phyloP scores from a whole-genome alignment of 768 basidiomycete species.

The Leccinellum luteum region DNA sequence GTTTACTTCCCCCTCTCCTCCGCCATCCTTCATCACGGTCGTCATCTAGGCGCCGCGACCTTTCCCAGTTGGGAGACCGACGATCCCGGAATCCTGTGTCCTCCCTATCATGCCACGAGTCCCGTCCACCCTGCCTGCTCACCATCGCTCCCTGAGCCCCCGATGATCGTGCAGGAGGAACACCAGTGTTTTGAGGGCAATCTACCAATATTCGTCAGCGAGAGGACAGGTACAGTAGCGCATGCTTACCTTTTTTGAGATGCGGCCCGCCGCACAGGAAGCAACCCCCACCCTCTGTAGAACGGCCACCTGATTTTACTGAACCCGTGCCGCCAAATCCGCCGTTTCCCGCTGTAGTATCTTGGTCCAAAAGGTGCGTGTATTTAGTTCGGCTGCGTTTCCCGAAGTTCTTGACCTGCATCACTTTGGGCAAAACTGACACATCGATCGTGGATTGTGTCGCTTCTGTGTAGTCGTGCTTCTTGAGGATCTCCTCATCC shows the following conservation, averaged over 20 bases:
- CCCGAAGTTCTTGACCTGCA: slow-evolving; percentile 96
- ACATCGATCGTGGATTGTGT: slow-evolving; percentile 89
- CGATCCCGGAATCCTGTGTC: slow-evolving; percentile 22
- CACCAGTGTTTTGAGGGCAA: slow-evolving; percentile 51
- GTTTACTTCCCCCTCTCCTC: slow-evolving; percentile 18
- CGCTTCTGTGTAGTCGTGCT: slow-evolving; percentile 85
- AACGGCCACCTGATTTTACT: slow-evolving; percentile 54
- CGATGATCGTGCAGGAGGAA: slow-evolving; percentile 31
- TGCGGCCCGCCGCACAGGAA: slow-evolving; percentile 95
- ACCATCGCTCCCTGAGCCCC: slow-evolving; percentile 35
- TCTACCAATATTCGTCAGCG: slow-evolving; percentile 34
- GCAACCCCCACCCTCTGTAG: slow-evolving; percentile 66
- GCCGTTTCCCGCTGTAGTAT: slow-evolving; percentile 66
- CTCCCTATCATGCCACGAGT: slow-evolving; percentile 38
- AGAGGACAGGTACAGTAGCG: background rate
- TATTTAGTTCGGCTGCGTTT: slow-evolving; percentile 93
- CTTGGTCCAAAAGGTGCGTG: slow-evolving; percentile 93
- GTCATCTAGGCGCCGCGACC: slow-evolving; percentile 25
- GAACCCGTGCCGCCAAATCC: slow-evolving; percentile 64
- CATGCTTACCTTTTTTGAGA: slow-evolving; percentile 75
- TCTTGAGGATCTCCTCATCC: slow-evolving; percentile 85
- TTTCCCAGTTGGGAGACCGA: slow-evolving; percentile 22
- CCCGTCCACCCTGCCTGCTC: slow-evolving; percentile 32
- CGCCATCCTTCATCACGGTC: slow-evolving; percentile 19
- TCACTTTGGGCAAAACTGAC: slow-evolving; percentile 85